Base-by-base conservation (phyloP, 2,329 filamentous ascomycete genomes). In the Plenodomus tracheiphilus region DNA sequence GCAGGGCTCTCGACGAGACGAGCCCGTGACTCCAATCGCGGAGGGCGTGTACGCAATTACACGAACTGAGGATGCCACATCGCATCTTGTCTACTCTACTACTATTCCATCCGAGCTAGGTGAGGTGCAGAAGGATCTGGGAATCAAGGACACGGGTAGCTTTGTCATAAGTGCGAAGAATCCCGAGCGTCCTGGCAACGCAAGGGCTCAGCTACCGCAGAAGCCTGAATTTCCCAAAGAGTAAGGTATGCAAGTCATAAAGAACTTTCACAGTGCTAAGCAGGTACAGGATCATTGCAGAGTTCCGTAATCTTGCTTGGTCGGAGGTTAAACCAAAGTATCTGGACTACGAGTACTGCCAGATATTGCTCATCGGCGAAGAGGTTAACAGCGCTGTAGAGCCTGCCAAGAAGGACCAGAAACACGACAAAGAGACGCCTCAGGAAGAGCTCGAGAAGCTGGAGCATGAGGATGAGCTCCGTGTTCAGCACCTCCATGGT, bases 31-130 rank as follows among this genome's bases (percentile, higher is more conserved):
- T 0, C 88, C 89, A 0, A 79, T 91, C n/a, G 91, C 85, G 0
- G 91, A 96, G 69, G 92, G 91, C 0, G 84, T 96, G 0, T 96
- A 96, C 61, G 87, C 87, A 0, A 85, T 96, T 43, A 90, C 87
- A 0, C 84, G 81, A 2, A 89, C 86, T 0, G 65, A 71, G 22
- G 85, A 84, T 1, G 78, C 85, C 0, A 83, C 87, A 40, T 89
- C 85, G 2, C 91, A 96, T 61, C 77, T 97, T 8, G 88, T 82
- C 0, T 96, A 96, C 64, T 81, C 91, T 49, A 75, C 91, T 40
- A 96, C 89, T 0, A 79, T 93, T 21, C 90, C 91, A 0, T 75
- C 81, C 2, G 75, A 88, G 49, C 68, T 89, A 1, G 86, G 85
- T 1, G 82, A 90, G 41, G 79, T 94, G 0, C 91, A 96, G 71